Evolutionary conservation across 495 filamentous ascomycete species (phyloP), one percentile per base, ranked within the genome.

Genomic region (Acidiella bohemica): DNA sequence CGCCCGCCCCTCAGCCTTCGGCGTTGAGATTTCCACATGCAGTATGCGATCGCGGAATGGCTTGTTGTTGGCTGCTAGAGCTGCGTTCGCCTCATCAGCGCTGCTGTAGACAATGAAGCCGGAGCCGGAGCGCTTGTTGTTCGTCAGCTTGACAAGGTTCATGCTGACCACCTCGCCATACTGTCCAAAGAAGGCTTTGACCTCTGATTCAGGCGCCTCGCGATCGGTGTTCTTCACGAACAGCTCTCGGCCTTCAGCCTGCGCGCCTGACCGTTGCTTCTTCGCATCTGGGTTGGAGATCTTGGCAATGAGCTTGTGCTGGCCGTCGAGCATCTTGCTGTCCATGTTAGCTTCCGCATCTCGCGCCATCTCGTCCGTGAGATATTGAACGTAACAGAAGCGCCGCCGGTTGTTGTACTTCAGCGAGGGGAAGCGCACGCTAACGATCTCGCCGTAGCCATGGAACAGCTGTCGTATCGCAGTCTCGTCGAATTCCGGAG

Each of bases 311-410:
- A 97, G 64, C 44, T 69, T 76, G 39, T 74, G 73, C 23, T 71
- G 69, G 20, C 72, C 67, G 23, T 78, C 82, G 3, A 84, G 53
- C 9, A 68, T 55, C 41, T 70, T 76, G 5, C 80, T 79, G 54
- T 94, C 68, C 25, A 93, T 63, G 21, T 72, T 60, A 1, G 75
- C 80, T 2, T 72, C 67, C 4, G 64, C 66, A 2, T 73, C 56
- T 25, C 40, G 16, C 12, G 55, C 55, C 42, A 39, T 37, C 11
- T 46, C 45, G 1, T 30, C 17, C 24, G 73, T 73, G 27, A 75
- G 67, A 58, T 94, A 95, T 32, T 92, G 81, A 6, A 94, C 67
- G 55, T 97, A 97, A 59, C 84, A 93, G 62, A 97, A 97, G 4
- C 88, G 78, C 22, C 90, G 81, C 50, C 78, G 75, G 5, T 79